Evolutionary conservation across 108 stramenopile genomes (phyloP), one percentile per base, ranked within the genome.

Genomic region (Hondaea fermentalgiana): DNA sequence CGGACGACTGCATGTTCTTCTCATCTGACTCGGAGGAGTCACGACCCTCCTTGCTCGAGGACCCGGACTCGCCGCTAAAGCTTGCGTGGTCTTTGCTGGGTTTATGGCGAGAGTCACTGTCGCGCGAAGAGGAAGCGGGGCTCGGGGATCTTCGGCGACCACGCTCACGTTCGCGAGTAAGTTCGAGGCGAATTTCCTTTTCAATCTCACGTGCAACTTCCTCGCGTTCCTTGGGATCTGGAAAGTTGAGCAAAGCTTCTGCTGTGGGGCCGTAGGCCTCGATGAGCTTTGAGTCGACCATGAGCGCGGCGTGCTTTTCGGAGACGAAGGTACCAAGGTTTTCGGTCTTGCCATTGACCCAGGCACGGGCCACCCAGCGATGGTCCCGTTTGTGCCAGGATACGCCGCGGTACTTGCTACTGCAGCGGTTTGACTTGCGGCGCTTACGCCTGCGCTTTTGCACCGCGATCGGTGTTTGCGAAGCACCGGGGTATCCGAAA

Each of bases 401-500:
- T 6, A 83, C 76, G n/a, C 76, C 76, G 28, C 76, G 76, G 51
- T 83, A 83, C 49, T 25, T 83, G 51, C 49, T 53, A 23, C 76
- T 83, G 76, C 76, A 83, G 76, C 76, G 45, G 45, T 47, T 53
- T 0, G 76, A 47, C 76, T 83, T 83, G 49, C 76, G 45, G 16
- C 76, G 45, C 76, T 83, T 83, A 17, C 76, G 45, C n/a, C 76
- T 47, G 76, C 76, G 76, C 76, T 83, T 83, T 69, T 69, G 64
- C 4, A 69, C 64, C 6, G 64, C 64, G 35, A 69, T 69, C 14
- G 76, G 51, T 3, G 43, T 45, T 12, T 17, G 43, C 6, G 76
- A 17, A 12, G 49, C 76, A 6, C 76, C 76, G 3, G 49, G 76
- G 4, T 23, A 69, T 10, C 35, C 64, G 42, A 23, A 69, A 23